Evolutionary conservation across 129 eudicot genomes (phyloP).

Genomic region (Gnaphalium uliginosum): DNA sequence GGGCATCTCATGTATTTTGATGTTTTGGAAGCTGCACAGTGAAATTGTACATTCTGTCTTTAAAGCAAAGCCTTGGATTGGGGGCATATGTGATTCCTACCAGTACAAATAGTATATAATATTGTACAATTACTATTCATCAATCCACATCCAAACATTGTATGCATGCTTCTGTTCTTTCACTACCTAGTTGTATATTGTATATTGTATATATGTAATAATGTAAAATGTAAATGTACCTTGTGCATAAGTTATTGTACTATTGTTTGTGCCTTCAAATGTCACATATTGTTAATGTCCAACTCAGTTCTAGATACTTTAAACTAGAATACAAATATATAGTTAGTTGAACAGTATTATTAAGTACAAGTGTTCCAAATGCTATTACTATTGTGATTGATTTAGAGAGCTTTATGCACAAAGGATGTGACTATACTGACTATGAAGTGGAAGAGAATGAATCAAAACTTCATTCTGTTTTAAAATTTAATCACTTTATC

Average conservation of each 20-base stretch:
- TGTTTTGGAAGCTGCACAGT: conserved; percentile 22
- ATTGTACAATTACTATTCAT: neutral
- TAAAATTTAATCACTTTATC: neutral
- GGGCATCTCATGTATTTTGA: conserved; percentile 8
- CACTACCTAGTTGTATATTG: too few species aligned
- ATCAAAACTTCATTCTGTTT: neutral
- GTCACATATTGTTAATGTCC: conserved; percentile 4
- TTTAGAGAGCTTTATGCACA: neutral
- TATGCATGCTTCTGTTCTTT: conserved; percentile 8
- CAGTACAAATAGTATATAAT: conserved; percentile 7
- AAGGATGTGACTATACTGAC: neutral
- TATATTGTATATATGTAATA: too few species aligned
- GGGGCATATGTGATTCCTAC: conserved; percentile 12
- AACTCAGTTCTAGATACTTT: neutral
- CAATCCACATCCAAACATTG: neutral
- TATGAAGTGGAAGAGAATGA: neutral
- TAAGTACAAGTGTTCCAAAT: neutral
- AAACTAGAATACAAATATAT: neutral
- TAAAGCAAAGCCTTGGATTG: conserved; percentile 12
- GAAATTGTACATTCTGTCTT: neutral
- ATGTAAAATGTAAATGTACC: too few species aligned
- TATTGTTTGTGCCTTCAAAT: conserved; percentile 1
- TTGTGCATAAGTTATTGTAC: neutral
- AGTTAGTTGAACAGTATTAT: neutral
- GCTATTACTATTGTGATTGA: neutral